Evolutionary conservation across 2,329 filamentous ascomycete species (phyloP).

Genomic region (Epichloe bromicola): DNA sequence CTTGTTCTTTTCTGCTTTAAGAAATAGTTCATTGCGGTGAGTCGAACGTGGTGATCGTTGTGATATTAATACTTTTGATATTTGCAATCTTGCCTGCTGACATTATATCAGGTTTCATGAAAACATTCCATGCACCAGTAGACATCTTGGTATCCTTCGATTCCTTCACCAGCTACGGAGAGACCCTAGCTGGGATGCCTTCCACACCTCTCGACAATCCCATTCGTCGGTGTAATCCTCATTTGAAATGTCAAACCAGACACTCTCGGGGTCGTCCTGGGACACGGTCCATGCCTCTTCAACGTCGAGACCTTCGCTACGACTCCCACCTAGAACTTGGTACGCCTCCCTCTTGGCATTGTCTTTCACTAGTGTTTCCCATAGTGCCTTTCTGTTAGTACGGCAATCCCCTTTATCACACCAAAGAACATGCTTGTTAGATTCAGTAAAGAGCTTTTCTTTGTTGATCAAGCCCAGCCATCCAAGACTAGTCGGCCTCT

Average conservation of each 20-base stretch:
- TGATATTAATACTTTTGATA: too few species aligned
- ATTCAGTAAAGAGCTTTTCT: background rate
- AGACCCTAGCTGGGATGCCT: background rate
- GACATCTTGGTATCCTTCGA: background rate
- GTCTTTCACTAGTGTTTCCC: constrained; percentile 2
- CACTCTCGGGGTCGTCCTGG: background rate
- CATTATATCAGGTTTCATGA: too few species aligned
- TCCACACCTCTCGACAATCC: background rate
- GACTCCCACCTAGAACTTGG: background rate
- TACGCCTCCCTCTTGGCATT: background rate
- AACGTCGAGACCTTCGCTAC: background rate
- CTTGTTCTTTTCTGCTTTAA: too few species aligned
- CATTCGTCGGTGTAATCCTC: background rate
- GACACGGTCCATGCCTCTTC: background rate
- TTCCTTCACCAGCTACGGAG: background rate
- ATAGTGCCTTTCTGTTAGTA: background rate
- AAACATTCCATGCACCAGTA: background rate
- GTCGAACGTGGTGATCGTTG: too few species aligned
- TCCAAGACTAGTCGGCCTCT: background rate
- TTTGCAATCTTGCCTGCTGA: too few species aligned
- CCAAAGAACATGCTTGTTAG: constrained; percentile 1
- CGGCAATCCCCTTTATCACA: background rate
- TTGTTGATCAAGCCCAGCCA: background rate
- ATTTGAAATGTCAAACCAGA: background rate
- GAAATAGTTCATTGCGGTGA: too few species aligned